Conservation (phyloP, 768 basidiomycete genomes). For the Suillus bovinus region DNA sequence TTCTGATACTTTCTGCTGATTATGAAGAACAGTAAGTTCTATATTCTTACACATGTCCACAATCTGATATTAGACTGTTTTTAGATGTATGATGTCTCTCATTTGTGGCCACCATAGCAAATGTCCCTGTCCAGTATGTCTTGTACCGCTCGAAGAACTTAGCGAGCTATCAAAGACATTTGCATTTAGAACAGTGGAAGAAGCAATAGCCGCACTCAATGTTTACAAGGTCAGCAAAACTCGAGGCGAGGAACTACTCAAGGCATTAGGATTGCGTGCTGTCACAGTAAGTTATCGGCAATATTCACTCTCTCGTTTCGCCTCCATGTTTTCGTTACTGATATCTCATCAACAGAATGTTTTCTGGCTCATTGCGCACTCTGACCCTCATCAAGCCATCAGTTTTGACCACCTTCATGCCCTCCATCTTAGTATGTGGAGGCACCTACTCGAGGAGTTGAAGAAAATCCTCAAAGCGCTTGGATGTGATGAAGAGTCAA, state of each 20-base stretch:
- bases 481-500: no score
- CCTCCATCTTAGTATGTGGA: slow-evolving; percentile 33
- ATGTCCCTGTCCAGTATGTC: no score
- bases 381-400: slow-evolving; percentile 32
- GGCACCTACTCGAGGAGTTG: slow-evolving; percentile 33
- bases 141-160: no score
- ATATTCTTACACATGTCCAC: no score
- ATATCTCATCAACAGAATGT: slow-evolving; percentile 44
- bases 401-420: slow-evolving; percentile 43
- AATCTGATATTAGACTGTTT: no score
- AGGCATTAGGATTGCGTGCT: neutral
- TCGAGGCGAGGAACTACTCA: neutral
- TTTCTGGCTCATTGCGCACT: slow-evolving; percentile 38
- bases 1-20: no score
- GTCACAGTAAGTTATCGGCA: neutral
- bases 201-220: neutral
- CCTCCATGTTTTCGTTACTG: neutral
- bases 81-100: no score
- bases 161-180: no score
- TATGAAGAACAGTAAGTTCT: no score
- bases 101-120: no score
- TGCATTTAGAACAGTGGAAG: no score
- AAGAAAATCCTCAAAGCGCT: slow-evolving; percentile 21
- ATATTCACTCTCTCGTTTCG: no score
- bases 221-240: neutral